Evolutionary conservation across 805 yeast species (phyloP).

Genomic region (Cyberlindnera maritima): DNA sequence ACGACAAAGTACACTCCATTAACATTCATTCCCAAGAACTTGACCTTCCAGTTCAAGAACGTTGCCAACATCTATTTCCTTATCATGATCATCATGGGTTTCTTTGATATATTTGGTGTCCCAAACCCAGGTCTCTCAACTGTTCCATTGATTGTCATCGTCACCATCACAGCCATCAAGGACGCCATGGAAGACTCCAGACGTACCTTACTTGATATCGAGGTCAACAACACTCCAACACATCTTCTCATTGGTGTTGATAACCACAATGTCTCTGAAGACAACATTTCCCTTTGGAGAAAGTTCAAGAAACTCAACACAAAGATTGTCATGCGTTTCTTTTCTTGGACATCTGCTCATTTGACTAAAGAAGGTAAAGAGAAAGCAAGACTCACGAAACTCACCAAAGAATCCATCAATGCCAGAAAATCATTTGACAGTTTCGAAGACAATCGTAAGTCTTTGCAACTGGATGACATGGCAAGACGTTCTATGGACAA

Average conservation of each 20-base stretch:
- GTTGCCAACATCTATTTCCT: slow-evolving; percentile 90
- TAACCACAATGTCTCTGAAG: slow-evolving; percentile 63
- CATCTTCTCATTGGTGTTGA: slow-evolving; percentile 55
- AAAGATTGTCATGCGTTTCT: slow-evolving; percentile 18
- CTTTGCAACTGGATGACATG: slow-evolving; percentile 30
- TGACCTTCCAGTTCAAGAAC: slow-evolving; percentile 75
- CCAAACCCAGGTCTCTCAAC: slow-evolving; percentile 73
- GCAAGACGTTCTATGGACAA: slow-evolving; percentile 22
- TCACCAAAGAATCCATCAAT: slow-evolving; percentile 26
- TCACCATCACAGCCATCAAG: slow-evolving; percentile 68
- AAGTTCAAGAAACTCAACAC: slow-evolving; percentile 55
- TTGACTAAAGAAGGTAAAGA: slow-evolving; percentile 36
- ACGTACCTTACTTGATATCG: slow-evolving; percentile 66
- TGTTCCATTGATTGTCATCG: slow-evolving; percentile 78
- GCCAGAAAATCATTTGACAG: slow-evolving; percentile 40
- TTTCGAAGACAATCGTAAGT: slow-evolving; percentile 29
- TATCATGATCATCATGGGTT: slow-evolving; percentile 75
- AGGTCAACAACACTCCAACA: slow-evolving; percentile 70
- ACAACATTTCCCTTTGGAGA: slow-evolving; percentile 67
- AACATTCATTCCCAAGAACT: slow-evolving; percentile 82
- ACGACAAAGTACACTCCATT: slow-evolving; percentile 95
- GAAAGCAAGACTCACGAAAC: slow-evolving; percentile 29
- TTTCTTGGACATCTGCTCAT: slow-evolving; percentile 12
- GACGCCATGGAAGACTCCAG: slow-evolving; percentile 82
- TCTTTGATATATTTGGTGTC: slow-evolving; percentile 73